phyloP scores from a whole-genome alignment of 1,139 yeast genomes.

The Nakaseomyces bracarensis region DNA sequence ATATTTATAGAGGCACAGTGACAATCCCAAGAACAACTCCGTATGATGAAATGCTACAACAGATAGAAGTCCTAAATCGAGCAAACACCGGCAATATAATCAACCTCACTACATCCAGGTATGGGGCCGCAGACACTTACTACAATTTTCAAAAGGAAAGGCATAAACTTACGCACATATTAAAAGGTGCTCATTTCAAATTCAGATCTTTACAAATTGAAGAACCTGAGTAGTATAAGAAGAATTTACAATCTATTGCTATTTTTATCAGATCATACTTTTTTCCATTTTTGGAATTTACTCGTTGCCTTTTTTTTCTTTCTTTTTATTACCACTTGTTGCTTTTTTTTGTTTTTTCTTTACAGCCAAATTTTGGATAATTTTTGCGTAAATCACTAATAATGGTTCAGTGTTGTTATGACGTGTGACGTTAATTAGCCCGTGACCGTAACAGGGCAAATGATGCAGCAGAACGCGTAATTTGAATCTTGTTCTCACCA shows the following conservation, averaged over 20 bases:
- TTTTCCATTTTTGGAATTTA: too few relatives aligned
- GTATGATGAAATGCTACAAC: slow-evolving; percentile 22
- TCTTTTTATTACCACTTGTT: neutral
- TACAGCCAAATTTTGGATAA: neutral
- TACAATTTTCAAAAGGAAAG: slow-evolving; percentile 4
- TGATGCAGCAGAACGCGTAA: neutral
- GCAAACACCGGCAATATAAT: slow-evolving; percentile 25
- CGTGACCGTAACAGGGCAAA: neutral
- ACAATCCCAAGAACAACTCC: slow-evolving; percentile 19
- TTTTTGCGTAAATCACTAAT: neutral
- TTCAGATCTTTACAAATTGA: neutral
- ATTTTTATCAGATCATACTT: too few relatives aligned
- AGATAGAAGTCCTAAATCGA: slow-evolving; percentile 23
- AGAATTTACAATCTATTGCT: too few relatives aligned
- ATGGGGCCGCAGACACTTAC: slow-evolving; percentile 16
- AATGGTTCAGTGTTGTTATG: too few relatives aligned
- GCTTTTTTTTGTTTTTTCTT: neutral
- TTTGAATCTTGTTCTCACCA: neutral
- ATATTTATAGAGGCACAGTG: slow-evolving; percentile 21
- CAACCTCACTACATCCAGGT: slow-evolving; percentile 26
- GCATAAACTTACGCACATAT: neutral
- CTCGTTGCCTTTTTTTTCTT: too few relatives aligned
- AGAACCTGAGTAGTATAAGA: neutral
- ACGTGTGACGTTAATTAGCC: neutral
- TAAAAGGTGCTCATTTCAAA: slow-evolving; percentile 2